Evolutionary conservation across 257 asterid genomes (phyloP), one percentile per base, ranked within the genome.

Genomic region (Petrea volubilis): DNA sequence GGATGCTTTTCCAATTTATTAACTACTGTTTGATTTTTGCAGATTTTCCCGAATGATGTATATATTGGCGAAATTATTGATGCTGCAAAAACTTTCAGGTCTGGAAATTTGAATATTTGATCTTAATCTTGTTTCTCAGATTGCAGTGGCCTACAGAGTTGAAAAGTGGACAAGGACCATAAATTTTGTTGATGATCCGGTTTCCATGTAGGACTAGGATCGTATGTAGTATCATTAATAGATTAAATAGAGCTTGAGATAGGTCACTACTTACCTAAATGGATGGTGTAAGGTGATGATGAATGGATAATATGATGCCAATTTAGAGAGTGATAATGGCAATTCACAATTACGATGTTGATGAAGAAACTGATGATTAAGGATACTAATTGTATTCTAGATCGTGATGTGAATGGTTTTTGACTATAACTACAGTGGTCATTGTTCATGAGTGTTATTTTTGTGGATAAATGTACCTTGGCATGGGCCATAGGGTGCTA

Each of bases 41-140:
- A 93, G 96, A 91, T 93, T 68, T 87, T 87, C 79, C 98, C 97
- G 8, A 82, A 88, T 83, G 96, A 93, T 70, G 91, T 87, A 63
- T 82, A 82, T 77, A 82, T 89, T 43, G 86, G 85, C 44, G 98
- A 93, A 62, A 76, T 86, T 64, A 46, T 84, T 68, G 90, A 87
- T 65, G 80, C 90, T 52, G 78, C 95, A 36, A 91, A 86, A 61
- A 79, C 86, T 64, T 78, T 79, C 80, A 89, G 98, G 96, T 93
- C 17, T 27, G 61, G 68, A 49, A 47, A 23, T 75, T 71, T 57
- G 23, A n/a, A 7, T 46, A n/a, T 49, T 63, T 44, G 74, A 46
- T 73, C 56, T 55, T 56, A 57, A 62, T 73, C 43, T 66, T 64
- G 34, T 38, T 77, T 46, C 38, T 70, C 21, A 25, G 60, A 33